phyloP scores from a whole-genome alignment of 2,329 filamentous ascomycete species.

The Coleophoma eucalyptorum region DNA sequence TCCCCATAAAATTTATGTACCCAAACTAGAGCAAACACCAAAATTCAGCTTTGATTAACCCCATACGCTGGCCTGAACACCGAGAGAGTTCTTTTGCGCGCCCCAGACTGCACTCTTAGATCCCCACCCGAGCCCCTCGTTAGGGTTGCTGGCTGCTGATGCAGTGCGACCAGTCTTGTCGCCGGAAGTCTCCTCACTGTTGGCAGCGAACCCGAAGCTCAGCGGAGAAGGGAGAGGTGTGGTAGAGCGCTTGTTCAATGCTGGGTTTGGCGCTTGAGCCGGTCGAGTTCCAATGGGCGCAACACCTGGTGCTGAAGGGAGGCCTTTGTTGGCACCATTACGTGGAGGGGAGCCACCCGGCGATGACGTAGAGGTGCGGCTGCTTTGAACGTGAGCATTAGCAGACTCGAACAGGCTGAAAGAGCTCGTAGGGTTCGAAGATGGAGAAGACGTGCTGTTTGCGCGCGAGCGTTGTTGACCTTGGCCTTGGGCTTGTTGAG shows the following conservation, averaged over 20 bases:
- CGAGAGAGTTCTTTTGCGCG: slow-evolving; percentile 63
- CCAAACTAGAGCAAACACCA: no score
- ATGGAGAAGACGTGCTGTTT: slow-evolving; percentile 83
- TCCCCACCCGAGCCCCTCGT: slow-evolving; percentile 64
- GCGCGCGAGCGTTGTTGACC: slow-evolving; percentile 55
- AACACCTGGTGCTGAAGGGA: slow-evolving; percentile 57
- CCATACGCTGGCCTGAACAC: slow-evolving; percentile 92
- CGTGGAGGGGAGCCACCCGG: slow-evolving; percentile 78
- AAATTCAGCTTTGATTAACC: slow-evolving; percentile 48
- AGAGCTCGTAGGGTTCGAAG: slow-evolving; percentile 57
- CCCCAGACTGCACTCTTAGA: slow-evolving; percentile 78
- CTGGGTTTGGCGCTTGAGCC: slow-evolving; percentile 51
- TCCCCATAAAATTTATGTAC: no score
- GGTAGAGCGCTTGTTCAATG: slow-evolving; percentile 68
- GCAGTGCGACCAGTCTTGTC: slow-evolving; percentile 32
- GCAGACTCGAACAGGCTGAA: slow-evolving; percentile 58
- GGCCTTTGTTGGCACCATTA: slow-evolving; percentile 53
- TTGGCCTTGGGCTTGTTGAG: slow-evolving; percentile 34
- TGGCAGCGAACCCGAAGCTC: slow-evolving; percentile 65
- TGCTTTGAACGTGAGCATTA: slow-evolving; percentile 57
- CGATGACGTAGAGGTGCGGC: slow-evolving; percentile 81
- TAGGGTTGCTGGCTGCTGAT: slow-evolving; percentile 57
- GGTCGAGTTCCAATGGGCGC: slow-evolving; percentile 94
- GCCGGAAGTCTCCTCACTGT: slow-evolving; percentile 42
- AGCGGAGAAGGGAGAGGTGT: slow-evolving; percentile 90